A percentile compares a stretch with the other conserved stretches of the same genome.
These are phyloP conservation scores for Diaporthe longicolla DNA, from an alignment of 2,329 filamentous ascomycete species.

Conservation along the genomic window DNA sequence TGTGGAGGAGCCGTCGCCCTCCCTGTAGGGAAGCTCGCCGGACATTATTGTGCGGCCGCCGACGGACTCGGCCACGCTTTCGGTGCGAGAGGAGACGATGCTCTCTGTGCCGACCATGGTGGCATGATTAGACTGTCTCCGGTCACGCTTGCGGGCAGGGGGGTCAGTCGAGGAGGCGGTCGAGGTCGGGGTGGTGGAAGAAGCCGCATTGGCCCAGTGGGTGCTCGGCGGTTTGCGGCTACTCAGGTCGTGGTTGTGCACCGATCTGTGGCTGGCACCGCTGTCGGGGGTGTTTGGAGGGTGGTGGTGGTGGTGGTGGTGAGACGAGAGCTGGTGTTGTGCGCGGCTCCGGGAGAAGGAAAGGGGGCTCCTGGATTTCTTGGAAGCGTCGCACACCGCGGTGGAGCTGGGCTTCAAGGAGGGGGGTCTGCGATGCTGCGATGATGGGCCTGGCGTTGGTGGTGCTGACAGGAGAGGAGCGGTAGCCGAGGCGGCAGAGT, in stretches of 20 bases:
- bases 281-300: conserved; percentile 21
- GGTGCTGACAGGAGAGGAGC: conserved; percentile 33
- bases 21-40: conserved; percentile 60
- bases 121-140: conserved; percentile 37
- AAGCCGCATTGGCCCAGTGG: conserved; percentile 21
- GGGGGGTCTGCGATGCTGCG: conserved; percentile 37
- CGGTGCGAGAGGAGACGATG: conserved; percentile 64
- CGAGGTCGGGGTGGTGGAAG: conserved; percentile 19
- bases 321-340: conserved; percentile 27
- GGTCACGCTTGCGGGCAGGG: conserved; percentile 35
- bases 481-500: conserved; percentile 32
- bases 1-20: conserved; percentile 56
- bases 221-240: conserved; percentile 27
- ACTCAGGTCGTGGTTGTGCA: conserved; percentile 32
- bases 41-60: conserved; percentile 64
- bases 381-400: conserved; percentile 35
- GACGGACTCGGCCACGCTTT: conserved; percentile 58
- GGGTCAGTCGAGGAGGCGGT: conserved; percentile 9
- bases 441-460: conserved; percentile 21
- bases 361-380: conserved; percentile 38
- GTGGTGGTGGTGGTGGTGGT: conserved; percentile 10
- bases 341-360: conserved; percentile 35
- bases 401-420: conserved; percentile 36
- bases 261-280: conserved; percentile 20
- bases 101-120: conserved; percentile 53